Evolutionary conservation across 78 protist genomes (phyloP).

Genomic region (Protostelium mycophagum): DNA sequence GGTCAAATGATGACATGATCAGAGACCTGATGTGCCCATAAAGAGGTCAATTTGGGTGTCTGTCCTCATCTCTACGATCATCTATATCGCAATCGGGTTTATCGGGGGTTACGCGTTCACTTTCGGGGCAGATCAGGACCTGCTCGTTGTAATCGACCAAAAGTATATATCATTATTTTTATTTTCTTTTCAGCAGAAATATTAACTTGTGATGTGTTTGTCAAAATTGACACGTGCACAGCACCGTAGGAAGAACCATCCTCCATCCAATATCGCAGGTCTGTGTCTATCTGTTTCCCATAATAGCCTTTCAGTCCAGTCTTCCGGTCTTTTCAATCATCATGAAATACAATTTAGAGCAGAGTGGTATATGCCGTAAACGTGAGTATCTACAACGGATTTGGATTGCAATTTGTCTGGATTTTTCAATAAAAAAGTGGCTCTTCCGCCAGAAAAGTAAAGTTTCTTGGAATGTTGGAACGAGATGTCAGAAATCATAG

Average conservation of each 20-base stretch:
- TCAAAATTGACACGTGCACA: neutral
- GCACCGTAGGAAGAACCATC: neutral
- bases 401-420: too few species aligned
- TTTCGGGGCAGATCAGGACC: neutral
- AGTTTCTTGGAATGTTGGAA: too few species aligned
- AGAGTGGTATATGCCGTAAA: slow-evolving; percentile 7
- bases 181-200: too few species aligned
- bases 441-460: too few species aligned
- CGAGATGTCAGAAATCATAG: too few species aligned
- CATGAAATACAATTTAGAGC: slow-evolving; percentile 27
- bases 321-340: slow-evolving; percentile 37
- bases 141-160: neutral
- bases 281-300: slow-evolving; percentile 13
- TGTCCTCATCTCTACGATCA: neutral
- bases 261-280: neutral
- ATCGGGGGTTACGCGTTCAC: neutral
- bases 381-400: neutral
- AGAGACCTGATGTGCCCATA: neutral
- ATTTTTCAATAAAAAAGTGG: too few species aligned
- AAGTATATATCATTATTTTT: too few species aligned
- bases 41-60: slow-evolving; percentile 1
- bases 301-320: slow-evolving; percentile 13
- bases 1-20: neutral
- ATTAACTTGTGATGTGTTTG: neutral
- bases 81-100: slow-evolving; percentile 4